Evolutionary conservation across 805 yeast species (phyloP).

Genomic region (Grigorovia humatica): DNA sequence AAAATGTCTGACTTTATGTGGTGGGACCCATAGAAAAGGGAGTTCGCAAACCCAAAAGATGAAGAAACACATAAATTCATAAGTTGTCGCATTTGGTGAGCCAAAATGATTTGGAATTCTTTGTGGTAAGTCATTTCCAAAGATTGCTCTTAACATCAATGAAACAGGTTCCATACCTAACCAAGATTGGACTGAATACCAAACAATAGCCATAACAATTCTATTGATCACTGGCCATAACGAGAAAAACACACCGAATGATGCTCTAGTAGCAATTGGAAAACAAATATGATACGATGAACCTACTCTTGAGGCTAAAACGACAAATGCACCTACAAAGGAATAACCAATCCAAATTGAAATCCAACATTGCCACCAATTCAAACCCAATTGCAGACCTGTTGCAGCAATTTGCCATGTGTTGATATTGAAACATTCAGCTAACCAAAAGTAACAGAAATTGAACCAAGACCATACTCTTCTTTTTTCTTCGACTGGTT

Average conservation of each 20-base stretch:
- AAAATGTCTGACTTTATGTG: constrained; percentile 72
- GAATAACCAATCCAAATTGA: constrained; percentile 81
- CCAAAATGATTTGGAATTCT: constrained; percentile 56
- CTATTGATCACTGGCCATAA: constrained; percentile 84
- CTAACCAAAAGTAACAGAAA: constrained; percentile 74
- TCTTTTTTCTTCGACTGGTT: constrained; percentile 66
- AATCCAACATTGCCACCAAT: constrained; percentile 91
- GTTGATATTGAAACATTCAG: constrained; percentile 83
- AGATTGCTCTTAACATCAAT: constrained; percentile 67
- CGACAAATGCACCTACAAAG: constrained; percentile 60
- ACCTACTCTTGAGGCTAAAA: constrained; percentile 67
- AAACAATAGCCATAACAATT: constrained; percentile 78
- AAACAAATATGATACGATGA: constrained; percentile 73
- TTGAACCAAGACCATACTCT: constrained; percentile 81
- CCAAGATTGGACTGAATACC: constrained; percentile 84
- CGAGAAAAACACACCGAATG: constrained; percentile 83
- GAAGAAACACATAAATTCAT: constrained; percentile 65
- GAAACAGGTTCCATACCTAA: constrained; percentile 80
- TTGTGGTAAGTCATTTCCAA: constrained; percentile 53
- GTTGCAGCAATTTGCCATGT: constrained; percentile 92
- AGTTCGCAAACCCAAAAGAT: constrained; percentile 71
- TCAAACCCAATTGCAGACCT: constrained; percentile 66
- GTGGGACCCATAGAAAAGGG: constrained; percentile 76
- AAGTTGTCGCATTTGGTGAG: constrained; percentile 53
- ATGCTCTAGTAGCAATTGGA: constrained; percentile 75